Evolutionary conservation across 495 filamentous ascomycete species (phyloP), one percentile per base, ranked within the genome.

Genomic region (Sordaria brevicollis): DNA sequence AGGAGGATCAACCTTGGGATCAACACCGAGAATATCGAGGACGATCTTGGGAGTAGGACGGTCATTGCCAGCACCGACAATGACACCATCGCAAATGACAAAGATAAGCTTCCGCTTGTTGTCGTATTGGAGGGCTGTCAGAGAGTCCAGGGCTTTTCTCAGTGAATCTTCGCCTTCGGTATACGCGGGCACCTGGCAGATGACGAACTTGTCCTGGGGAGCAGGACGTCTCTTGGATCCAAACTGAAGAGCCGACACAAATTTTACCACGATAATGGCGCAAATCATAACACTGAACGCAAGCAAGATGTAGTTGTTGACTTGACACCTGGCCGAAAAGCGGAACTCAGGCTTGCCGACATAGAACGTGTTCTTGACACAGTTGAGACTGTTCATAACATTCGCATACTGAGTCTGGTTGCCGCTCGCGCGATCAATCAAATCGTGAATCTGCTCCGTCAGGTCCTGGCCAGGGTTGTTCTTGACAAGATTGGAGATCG

Each of bases 121-220:
- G 80, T 99, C 95, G 74, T 99, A 99, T 69, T 95, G 89, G 38
- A 99, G 85, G 19, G 93, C 93, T 19, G 95, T 97, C 70, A 97
- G 85, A 3, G 95, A 98, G 77, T 99, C 95, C 6, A 99, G 86
- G 36, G 93, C 94, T 75, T 96, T 94, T 65, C 95, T 86, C 25
- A 99, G 81, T 21, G 92, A 90, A 78, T 99, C 94, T 82, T 99
- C 95, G 70, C 94, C 95, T 83, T 99, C 95, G 0, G 95, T 99
- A 77, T 99, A 99, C 13, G 95, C 95, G 21, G 95, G 95, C 67
- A 99, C 92, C 79, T 97, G 91, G 83, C 95, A 98, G 71, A 99
- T 97, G 70, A 99, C 95, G 71, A 99, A 99, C 78, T 97, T 98
- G 78, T 99, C 95, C 80, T 98, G 95, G 33, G 93, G 90, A 19